phyloP scores from a whole-genome alignment of 305 asterid species.

The Salvia sclarea region DNA sequence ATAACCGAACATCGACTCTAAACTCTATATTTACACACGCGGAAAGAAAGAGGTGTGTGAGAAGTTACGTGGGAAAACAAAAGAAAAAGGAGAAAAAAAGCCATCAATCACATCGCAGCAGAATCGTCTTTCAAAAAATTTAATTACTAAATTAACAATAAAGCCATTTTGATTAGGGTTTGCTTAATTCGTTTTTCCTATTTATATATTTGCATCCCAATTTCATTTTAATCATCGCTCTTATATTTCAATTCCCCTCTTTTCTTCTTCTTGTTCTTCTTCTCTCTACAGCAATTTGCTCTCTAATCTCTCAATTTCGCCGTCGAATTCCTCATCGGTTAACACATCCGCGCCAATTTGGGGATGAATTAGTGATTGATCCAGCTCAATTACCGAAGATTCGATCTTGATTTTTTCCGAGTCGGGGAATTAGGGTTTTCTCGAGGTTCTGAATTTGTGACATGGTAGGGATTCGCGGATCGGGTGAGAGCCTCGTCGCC shows the following conservation, averaged over 20 bases:
- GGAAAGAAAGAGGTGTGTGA: too few species aligned
- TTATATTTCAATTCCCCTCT: not conserved
- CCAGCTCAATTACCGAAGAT: conserved; percentile 39
- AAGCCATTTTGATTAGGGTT: not conserved
- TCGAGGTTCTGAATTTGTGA: conserved; percentile 36
- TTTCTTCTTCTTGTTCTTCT: not conserved
- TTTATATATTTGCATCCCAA: conserved; percentile 24
- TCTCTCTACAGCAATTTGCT: conserved; percentile 5
- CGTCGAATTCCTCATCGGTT: conserved; percentile 15
- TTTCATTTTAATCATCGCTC: not conserved
- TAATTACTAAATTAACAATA: not conserved
- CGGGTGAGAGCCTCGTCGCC: conserved; percentile 66
- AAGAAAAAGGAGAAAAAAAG: conserved; percentile 19
- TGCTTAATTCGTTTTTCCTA: not conserved
- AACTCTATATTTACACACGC: too few species aligned
- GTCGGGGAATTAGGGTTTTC: conserved; percentile 46
- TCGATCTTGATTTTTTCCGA: conserved; percentile 33
- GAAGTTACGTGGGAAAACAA: not conserved
- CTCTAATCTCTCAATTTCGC: not conserved
- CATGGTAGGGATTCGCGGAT: conserved; percentile 54
- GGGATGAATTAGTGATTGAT: conserved; percentile 11
- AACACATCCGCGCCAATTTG: conserved; percentile 1
- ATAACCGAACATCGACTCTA: too few species aligned
- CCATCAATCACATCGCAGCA: conserved; percentile 12
- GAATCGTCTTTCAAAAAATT: not conserved